A percentile compares a stretch with the other conserved stretches of the same genome.
Conservation (phyloP, 176 grass and related monocot genomes). For the maize (Zea mays) region Zm-B73-REFERENCE-NAM-5.0 NC_050104.1:162279001-162279500, state of each 20-base stretch:
- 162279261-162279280: slow-evolving; percentile 84
- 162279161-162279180: background rate
- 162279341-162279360: slow-evolving; percentile 76
- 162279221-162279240: background rate
- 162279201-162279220: too few relatives aligned
- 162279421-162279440: background rate
- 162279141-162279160: too few relatives aligned
- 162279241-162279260: slow-evolving; percentile 67
- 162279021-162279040: too few relatives aligned
- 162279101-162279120: too few relatives aligned
- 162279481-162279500: too few relatives aligned
- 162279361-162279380: slow-evolving; percentile 90
- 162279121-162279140: too few relatives aligned
- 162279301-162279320: slow-evolving; percentile 69
- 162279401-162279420: slow-evolving; percentile 61
- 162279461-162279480: too few relatives aligned
- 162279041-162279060: too few relatives aligned
- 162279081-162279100: too few relatives aligned
- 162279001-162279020: slow-evolving; percentile 32
- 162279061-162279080: too few relatives aligned
- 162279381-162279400: slow-evolving; percentile 86
- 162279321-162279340: slow-evolving; percentile 62
- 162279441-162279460: too few relatives aligned
- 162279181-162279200: background rate
- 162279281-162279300: slow-evolving; percentile 71